Base-by-base conservation (phyloP, 1,139 yeast species). In the Keqinozyma sinolaborantium region DNA sequence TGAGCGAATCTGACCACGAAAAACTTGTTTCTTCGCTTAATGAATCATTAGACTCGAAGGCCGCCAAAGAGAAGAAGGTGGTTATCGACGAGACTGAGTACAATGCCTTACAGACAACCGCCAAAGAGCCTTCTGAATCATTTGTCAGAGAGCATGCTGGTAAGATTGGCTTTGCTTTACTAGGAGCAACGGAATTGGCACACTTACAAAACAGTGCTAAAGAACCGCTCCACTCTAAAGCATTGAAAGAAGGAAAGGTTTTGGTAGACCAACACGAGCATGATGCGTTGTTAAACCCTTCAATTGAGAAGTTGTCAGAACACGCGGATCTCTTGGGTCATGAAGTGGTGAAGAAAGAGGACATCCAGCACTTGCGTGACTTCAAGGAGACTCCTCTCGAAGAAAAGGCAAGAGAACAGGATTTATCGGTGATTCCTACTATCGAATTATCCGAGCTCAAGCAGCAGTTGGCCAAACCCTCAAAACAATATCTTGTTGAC, bases 171-270 rank as follows among this genome's bases (percentile, higher is more conserved):
- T 28, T 30, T 21, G 42, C 38, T 10, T 27, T 44, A 6, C 24
- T 48, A 20, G 26, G 33, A 12, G 13, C 16, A 3, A 26, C 28
- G 8, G 39, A 39, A 2, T 35, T 39, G 19, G 39, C 41, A 3
- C 23, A 24, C 10, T 28, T 50, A 39, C 29, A 32, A 11, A 19
- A 30, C 3, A 25, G 29, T 4, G 30, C 42, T 3, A 34, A 38
- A 5, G 53, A 52, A 28, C 25, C 57, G 4, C 37, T 58, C 21
- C 52, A 53, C 18, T 30, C 41, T 2, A 49, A 44, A 31, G 61
- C 60, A 3, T 33, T 35, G 13, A 34, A 36, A 24, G 25, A 32
- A 4, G 24, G 27, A 12, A 41, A 43, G 26, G 26, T 25, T 7
- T 15, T 39, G 13, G 31, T 34, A 3, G 39, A 35, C 24, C 25